Percentiles rank a stretch among this genome's conserved stretches.
These are phyloP conservation scores for Kodamaea kakaduensis DNA, from an alignment of 805 yeast genomes.

Conservation along the genomic window DNA sequence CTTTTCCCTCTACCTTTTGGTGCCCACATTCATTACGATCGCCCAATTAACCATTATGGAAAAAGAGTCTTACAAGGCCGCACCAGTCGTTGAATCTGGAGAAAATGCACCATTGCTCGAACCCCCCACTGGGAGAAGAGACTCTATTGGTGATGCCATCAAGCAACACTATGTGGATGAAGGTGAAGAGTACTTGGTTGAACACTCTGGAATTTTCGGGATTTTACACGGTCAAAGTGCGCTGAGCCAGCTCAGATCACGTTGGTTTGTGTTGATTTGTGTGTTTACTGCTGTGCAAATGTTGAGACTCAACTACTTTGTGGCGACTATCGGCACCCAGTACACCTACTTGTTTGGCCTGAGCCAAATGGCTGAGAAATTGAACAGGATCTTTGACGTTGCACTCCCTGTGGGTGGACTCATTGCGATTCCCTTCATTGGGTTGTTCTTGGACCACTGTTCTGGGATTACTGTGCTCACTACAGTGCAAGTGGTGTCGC, in stretches of 20 bases:
- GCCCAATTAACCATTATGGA: conserved; percentile 50
- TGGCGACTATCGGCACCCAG: conserved; percentile 56
- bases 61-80: conserved; percentile 44
- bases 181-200: conserved; percentile 38
- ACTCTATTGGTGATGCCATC: conserved; percentile 54
- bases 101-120: not conserved
- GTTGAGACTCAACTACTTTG: conserved; percentile 56
- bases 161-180: conserved; percentile 51
- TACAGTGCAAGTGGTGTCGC: conserved; percentile 38
- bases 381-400: conserved; percentile 48
- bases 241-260: conserved; percentile 45
- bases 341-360: conserved; percentile 45
- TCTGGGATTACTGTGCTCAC: conserved; percentile 44
- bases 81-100: not conserved
- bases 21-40: conserved; percentile 46
- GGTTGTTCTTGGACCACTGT: conserved; percentile 46
- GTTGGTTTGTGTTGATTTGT: conserved; percentile 50
- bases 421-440: conserved; percentile 51
- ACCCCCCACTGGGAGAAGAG: conserved; percentile 34
- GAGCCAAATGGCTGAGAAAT: conserved; percentile 29
- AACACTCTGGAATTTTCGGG: conserved; percentile 48
- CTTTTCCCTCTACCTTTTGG: conserved; percentile 44
- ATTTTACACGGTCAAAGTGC: conserved; percentile 52
- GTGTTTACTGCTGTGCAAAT: conserved; percentile 51
- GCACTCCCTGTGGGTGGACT: conserved; percentile 58